These are phyloP conservation scores for Hypholoma fasciculare DNA, from an alignment of 768 basidiomycete genomes.

Conservation along the genomic window DNA sequence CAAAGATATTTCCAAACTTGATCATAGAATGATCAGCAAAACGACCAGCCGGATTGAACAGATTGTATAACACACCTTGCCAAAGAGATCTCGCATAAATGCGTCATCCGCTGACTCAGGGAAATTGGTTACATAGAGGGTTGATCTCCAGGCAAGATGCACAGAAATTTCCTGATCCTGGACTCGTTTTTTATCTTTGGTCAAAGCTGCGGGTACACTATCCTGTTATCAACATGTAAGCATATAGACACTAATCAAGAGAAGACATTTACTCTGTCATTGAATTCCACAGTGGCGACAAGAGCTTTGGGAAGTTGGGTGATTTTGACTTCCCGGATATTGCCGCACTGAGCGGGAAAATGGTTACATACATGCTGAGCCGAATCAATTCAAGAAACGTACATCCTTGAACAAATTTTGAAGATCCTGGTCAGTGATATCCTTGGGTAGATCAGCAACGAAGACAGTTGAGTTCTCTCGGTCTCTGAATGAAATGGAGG, in stretches of 20 bases:
- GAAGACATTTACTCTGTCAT: constrained; percentile 47
- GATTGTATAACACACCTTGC: constrained; percentile 51
- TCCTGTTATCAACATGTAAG: constrained; percentile 45
- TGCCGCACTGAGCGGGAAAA: constrained; percentile 66
- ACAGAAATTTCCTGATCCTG: constrained; percentile 77
- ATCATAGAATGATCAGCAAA: constrained; percentile 1
- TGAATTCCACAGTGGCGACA: constrained; percentile 91
- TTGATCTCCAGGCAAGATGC: constrained; percentile 91
- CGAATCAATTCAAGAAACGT: constrained; percentile 6
- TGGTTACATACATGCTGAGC: neutral
- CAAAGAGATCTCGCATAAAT: constrained; percentile 74
- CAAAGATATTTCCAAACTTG: constrained; percentile 89
- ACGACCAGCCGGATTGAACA: neutral
- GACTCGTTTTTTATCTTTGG: constrained; percentile 92
- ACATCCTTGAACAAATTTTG: constrained; percentile 83
- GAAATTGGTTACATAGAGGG: constrained; percentile 95
- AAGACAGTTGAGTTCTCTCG: constrained; percentile 95
- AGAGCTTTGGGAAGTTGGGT: constrained; percentile 55
- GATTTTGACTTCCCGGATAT: constrained; percentile 82
- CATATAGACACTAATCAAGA: neutral
- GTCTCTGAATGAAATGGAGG: constrained; percentile 53
- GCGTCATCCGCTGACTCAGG: constrained; percentile 81
- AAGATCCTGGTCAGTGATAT: constrained; percentile 66
- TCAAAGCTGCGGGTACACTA: constrained; percentile 81
- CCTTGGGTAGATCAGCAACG: constrained; percentile 66